Evolutionary conservation across 1,284 basidiomycete genomes (phyloP), one percentile per base, ranked within the genome.

Genomic region (Trametes pubescens): DNA sequence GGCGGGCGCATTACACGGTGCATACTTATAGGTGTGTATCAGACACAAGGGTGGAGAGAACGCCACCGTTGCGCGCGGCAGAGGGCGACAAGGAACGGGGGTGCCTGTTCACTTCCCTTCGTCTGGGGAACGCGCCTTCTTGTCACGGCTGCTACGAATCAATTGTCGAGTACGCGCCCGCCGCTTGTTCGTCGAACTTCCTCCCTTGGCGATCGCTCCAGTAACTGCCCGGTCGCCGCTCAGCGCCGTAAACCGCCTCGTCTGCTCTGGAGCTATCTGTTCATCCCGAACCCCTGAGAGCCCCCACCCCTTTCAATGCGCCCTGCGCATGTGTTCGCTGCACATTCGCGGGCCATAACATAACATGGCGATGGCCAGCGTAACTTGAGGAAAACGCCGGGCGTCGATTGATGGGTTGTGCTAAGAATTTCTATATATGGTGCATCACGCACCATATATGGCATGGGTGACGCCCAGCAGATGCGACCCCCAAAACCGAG

Each of bases 21-120:
- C 29, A 32, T 32, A 32, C 29, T 8, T 8, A 32, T 8, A 32
- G 29, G 29, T 32, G 29, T 32, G 29, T n/a, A n/a, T 38, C 37
- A 38, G 14, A 38, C 37, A 38, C 37, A 38, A 38, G 37, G 37
- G 11, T 32, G 29, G 29, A n/a, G 40, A 24, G 51, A 54, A 44
- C 60, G 64, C 59, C 57, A 62, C 60, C 22, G 37, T 14, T 26
- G 43, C 22, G 14, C n/a, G 53, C 57, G 61, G 61, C 49, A 59
- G 61, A 66, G 48, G 35, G 59, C 51, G 40, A 14, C 47, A 32
- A 61, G 60, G 60, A 63, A 60, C 38, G 61, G 51, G 65, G 65
- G 62, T 51, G 13, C 54, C n/a, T 4, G 16, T 29, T 14, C 13
- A 18, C 22, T 38, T 10, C 18, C 10, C 34, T 38, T 7, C 6